Evolutionary conservation across 495 filamentous ascomycete genomes (phyloP).

Genomic region (Arthonia radiata): DNA sequence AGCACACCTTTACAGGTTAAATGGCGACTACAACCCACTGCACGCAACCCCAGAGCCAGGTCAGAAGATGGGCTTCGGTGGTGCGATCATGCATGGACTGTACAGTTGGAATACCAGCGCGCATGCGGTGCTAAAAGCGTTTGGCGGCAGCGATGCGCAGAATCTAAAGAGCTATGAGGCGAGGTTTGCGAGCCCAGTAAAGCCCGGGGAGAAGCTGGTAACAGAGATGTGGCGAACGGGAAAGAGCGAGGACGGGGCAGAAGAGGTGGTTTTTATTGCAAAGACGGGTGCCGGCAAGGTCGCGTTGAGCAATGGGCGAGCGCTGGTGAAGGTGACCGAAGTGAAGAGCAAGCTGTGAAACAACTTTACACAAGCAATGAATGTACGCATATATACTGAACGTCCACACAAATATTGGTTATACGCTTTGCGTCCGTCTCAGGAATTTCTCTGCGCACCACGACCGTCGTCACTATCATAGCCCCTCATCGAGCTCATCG

Average conservation of each 20-base stretch:
- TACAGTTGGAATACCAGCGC: conserved; percentile 61
- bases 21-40: conserved; percentile 81
- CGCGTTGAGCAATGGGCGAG: conserved; percentile 61
- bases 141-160: conserved; percentile 51
- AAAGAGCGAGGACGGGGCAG: conserved; percentile 39
- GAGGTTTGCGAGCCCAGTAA: conserved; percentile 62
- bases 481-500: no score
- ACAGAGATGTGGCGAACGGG: conserved; percentile 42
- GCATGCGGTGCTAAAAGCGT: conserved; percentile 45
- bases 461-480: no score
- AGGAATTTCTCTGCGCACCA: no score
- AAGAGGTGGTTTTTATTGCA: conserved; percentile 60
- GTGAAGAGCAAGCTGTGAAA: conserved; percentile 45
- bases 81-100: conserved; percentile 69
- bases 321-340: conserved; percentile 39
- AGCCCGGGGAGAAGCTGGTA: conserved; percentile 45
- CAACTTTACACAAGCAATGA: no score
- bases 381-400: no score
- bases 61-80: conserved; percentile 71
- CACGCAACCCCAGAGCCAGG: conserved; percentile 68
- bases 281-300: conserved; percentile 49
- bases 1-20: conserved; percentile 42
- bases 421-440: no score
- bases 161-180: conserved; percentile 75
- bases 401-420: no score